Evolutionary conservation across 768 basidiomycete genomes (phyloP).

Genomic region (Hysterangium stoloniferum): DNA sequence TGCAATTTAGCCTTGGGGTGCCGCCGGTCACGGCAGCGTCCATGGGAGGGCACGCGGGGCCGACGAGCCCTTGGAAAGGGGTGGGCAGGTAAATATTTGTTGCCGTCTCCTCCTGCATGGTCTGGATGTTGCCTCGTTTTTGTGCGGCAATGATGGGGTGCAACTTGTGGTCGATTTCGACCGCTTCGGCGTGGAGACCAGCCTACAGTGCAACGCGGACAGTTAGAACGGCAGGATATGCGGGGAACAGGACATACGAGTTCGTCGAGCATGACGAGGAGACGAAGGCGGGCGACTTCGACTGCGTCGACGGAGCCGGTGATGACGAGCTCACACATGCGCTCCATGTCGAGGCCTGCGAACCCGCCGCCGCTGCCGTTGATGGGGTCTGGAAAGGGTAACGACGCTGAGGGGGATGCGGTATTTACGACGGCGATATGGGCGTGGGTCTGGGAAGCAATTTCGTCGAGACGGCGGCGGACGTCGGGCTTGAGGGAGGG

Average conservation of each 20-base stretch:
- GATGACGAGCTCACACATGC: constrained; percentile 87
- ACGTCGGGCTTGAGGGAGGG: constrained; percentile 78
- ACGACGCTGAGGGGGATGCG: constrained; percentile 54
- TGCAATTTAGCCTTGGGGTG: constrained; percentile 47
- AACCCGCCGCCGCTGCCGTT: constrained; percentile 75
- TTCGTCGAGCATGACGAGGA: constrained; percentile 93
- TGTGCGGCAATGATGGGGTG: constrained; percentile 88
- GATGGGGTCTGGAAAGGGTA: constrained; percentile 71
- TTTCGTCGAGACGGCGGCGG: constrained; percentile 81
- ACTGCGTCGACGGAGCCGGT: constrained; percentile 82
- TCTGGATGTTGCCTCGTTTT: constrained; percentile 78
- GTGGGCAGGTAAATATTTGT: constrained; percentile 96
- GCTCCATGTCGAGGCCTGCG: constrained; percentile 80
- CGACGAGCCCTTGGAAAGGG: constrained; percentile 77
- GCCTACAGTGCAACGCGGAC: constrained; percentile 39
- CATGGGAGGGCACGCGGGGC: constrained; percentile 44
- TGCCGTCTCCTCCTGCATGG: constrained; percentile 93
- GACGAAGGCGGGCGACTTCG: constrained; percentile 80
- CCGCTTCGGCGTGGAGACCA: constrained; percentile 82
- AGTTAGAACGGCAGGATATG: neutral
- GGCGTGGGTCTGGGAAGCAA: constrained; percentile 86
- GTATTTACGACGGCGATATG: constrained; percentile 93
- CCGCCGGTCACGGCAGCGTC: constrained; percentile 33
- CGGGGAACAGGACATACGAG: constrained; percentile 48
- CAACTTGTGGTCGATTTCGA: constrained; percentile 92